Evolutionary conservation across 1,139 yeast species (phyloP).

Genomic region (Geotrichum carabidarum): DNA sequence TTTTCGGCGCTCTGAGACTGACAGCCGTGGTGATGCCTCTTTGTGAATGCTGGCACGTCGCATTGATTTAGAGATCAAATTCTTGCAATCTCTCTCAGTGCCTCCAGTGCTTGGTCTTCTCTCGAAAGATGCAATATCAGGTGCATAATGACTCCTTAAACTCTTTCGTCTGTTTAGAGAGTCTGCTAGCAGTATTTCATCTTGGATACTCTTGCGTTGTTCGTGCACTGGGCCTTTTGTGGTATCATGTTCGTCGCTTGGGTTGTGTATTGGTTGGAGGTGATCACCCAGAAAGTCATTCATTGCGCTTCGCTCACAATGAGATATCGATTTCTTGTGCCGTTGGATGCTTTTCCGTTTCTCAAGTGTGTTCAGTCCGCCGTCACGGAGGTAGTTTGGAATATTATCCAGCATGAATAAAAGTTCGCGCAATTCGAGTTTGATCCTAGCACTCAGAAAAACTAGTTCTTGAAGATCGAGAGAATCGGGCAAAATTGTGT

Average conservation of each 20-base stretch:
- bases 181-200: not conserved
- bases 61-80: not conserved
- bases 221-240: not conserved
- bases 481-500: conserved; percentile 15
- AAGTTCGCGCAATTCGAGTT: conserved; percentile 9
- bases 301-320: not conserved
- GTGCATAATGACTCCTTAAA: not conserved
- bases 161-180: conserved; percentile 1
- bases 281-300: not conserved
- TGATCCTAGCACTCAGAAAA: conserved; percentile 8
- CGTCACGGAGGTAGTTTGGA: conserved; percentile 12
- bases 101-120: not conserved
- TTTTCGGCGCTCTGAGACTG: not conserved
- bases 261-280: not conserved
- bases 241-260: not conserved
- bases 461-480: conserved; percentile 14
- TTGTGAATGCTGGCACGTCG: not conserved
- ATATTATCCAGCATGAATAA: conserved; percentile 16
- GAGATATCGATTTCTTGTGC: conserved; percentile 11
- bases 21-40: not conserved
- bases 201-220: conserved; percentile 3
- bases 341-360: conserved; percentile 14
- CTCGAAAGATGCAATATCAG: not conserved
- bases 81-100: not conserved
- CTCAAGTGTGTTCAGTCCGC: conserved; percentile 8